These are phyloP conservation scores for Trichoderma sp. DNA, from an alignment of 2,329 filamentous ascomycete species.

Conservation along the genomic window DNA sequence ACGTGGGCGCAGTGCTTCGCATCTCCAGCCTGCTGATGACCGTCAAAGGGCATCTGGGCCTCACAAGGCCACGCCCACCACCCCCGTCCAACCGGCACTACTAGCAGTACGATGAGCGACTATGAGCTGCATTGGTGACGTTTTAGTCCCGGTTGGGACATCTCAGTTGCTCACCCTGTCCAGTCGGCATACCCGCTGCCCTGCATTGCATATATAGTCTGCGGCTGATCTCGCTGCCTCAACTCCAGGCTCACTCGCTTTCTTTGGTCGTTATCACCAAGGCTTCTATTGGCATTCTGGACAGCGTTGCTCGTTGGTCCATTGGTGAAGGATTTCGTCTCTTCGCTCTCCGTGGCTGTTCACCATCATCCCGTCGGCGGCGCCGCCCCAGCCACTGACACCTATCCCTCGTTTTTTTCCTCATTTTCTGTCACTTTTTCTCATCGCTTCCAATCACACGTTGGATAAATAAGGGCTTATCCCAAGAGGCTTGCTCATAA, in stretches of 20 bases:
- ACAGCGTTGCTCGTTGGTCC: neutral
- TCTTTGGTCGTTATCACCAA: neutral
- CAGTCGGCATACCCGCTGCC: constrained; percentile 21
- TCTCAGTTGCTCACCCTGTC: neutral
- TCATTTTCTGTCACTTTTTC: neutral
- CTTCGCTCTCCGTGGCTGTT: constrained; percentile 3
- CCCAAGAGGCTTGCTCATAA: constrained; percentile 7
- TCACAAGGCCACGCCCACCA: constrained; percentile 33
- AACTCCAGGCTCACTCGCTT: constrained; percentile 12
- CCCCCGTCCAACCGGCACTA: neutral
- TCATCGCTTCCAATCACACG: neutral
- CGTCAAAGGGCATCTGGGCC: constrained; percentile 20
- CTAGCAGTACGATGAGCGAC: constrained; percentile 8
- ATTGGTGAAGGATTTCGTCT: constrained; percentile 9
- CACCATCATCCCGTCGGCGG: constrained; percentile 13
- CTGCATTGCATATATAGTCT: constrained; percentile 21
- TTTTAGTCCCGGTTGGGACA: neutral
- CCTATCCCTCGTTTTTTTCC: neutral
- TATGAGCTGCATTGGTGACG: constrained; percentile 23
- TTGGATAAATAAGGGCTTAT: neutral
- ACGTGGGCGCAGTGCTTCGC: constrained; percentile 30
- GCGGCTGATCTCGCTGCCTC: constrained; percentile 21
- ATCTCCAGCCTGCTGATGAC: constrained; percentile 30
- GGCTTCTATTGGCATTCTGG: constrained; percentile 20
- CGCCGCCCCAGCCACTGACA: constrained; percentile 8